phyloP scores from a whole-genome alignment of 2,329 filamentous ascomycete genomes.

The Aureobasidium vineae region DNA sequence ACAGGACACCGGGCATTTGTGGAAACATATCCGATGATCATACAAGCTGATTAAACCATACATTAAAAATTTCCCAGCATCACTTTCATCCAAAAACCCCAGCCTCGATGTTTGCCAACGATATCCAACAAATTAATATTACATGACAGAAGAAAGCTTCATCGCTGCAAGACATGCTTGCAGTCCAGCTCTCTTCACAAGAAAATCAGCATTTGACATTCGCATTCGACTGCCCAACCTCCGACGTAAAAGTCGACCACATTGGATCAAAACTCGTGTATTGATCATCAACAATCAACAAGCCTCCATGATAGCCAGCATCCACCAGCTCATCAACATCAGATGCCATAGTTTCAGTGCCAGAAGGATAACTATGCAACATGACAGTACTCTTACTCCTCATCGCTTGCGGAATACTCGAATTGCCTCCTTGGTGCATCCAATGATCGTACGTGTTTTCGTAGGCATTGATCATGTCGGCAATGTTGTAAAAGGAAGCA shows the following conservation, averaged over 20 bases:
- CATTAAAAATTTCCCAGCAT: not conserved
- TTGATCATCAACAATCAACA: conserved; percentile 13
- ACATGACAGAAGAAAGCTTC: not conserved
- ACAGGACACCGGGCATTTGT: too few species aligned
- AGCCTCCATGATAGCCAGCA: not conserved
- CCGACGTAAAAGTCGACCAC: conserved; percentile 1
- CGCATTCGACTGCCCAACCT: conserved; percentile 10
- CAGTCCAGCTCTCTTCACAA: too few species aligned
- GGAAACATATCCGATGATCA: not conserved
- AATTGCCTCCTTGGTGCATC: conserved; percentile 27
- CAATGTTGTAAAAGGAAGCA: conserved; percentile 29
- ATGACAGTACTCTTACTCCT: conserved; percentile 30
- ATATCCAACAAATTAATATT: not conserved
- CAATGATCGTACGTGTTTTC: conserved; percentile 29
- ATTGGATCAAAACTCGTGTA: conserved; percentile 13
- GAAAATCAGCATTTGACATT: not conserved
- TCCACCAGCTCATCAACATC: conserved; percentile 13
- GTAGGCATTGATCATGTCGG: conserved; percentile 33
- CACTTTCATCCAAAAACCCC: not conserved
- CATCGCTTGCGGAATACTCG: conserved; percentile 21
- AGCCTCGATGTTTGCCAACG: not conserved
- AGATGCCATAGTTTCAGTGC: not conserved
- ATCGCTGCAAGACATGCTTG: not conserved
- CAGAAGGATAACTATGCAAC: conserved; percentile 27
- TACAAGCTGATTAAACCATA: not conserved